phyloP scores from a whole-genome alignment of 2,329 filamentous ascomycete species.

The Stachybotrys chlorohalonatus region DNA sequence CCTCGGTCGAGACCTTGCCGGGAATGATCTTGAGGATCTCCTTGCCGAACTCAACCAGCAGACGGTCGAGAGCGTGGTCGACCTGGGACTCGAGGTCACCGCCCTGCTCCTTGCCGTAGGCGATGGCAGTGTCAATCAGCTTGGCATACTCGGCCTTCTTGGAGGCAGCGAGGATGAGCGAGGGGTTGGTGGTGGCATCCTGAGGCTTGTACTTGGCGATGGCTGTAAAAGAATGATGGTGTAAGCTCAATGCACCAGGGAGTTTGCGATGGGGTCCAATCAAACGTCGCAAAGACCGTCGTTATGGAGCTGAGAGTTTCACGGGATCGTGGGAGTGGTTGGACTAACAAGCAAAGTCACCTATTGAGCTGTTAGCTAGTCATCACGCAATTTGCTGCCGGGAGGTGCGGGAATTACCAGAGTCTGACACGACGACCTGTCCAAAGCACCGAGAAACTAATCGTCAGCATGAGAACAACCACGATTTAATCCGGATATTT shows the following conservation, averaged over 20 bases:
- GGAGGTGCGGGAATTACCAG: conserved; percentile 53
- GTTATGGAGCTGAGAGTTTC: neutral
- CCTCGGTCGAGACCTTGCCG: conserved; percentile 98
- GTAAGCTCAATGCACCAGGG: conserved; percentile 10
- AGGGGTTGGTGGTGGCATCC: conserved; percentile 99
- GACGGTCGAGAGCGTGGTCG: conserved; percentile 81
- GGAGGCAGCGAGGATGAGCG: conserved; percentile 92
- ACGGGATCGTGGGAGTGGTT: conserved; percentile 1
- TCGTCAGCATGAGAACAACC: conserved; percentile 10
- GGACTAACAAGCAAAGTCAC: conserved; percentile 69
- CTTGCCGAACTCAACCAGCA: conserved; percentile 95
- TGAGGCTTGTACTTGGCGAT: conserved; percentile 99
- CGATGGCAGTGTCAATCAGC: conserved; percentile 78
- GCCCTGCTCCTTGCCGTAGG: conserved; percentile 72
- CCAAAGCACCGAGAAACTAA: conserved; percentile 6
- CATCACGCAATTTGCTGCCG: neutral
- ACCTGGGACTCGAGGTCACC: conserved; percentile 69
- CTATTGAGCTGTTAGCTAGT: conserved; percentile 31
- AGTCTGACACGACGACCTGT: conserved; percentile 93
- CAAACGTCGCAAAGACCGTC: too few species aligned
- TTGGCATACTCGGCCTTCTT: conserved; percentile 96
- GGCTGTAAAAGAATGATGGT: conserved; percentile 43
- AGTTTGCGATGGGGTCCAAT: too few species aligned
- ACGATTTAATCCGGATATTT: conserved; percentile 1
- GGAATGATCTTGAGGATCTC: conserved; percentile 96